A percentile compares a stretch with the other conserved stretches of the same genome.
Evolutionary conservation across 164 flowering plant species (phyloP).

Genomic region (Kingdonia uniflora): DNA sequence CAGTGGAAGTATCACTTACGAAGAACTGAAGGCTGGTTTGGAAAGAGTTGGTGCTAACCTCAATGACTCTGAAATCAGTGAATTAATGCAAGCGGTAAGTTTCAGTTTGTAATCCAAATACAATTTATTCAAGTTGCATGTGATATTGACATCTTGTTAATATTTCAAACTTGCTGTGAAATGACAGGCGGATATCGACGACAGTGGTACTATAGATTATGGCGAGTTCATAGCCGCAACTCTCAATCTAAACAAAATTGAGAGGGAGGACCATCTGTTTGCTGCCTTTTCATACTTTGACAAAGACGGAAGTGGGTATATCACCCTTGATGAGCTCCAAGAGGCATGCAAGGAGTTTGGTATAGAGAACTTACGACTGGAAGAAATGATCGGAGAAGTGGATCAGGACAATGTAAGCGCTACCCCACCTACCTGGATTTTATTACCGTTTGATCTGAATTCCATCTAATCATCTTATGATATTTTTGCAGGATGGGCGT

Average conservation of each 20-base stretch:
- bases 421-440: not conserved
- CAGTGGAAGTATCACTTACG: constrained; percentile 49
- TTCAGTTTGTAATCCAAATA: not conserved
- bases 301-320: constrained; percentile 76
- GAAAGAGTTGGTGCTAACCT: constrained; percentile 48
- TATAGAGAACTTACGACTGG: constrained; percentile 32
- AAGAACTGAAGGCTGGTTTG: constrained; percentile 53
- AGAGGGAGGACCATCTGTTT: constrained; percentile 55
- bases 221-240: constrained; percentile 63
- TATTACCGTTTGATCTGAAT: not conserved
- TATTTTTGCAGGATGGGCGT: constrained; percentile 53
- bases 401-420: constrained; percentile 58
- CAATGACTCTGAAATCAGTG: constrained; percentile 42
- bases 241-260: constrained; percentile 55
- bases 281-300: constrained; percentile 73
- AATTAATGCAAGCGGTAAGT: constrained; percentile 57
- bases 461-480: not conserved
- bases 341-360: constrained; percentile 64
- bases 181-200: constrained; percentile 54
- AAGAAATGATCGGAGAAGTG: constrained; percentile 57
- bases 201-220: constrained; percentile 66
- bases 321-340: constrained; percentile 66
- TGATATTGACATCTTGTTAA: too few species aligned
- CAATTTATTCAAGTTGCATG: too few species aligned
- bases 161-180: not conserved